Conservation (phyloP, 768 basidiomycete genomes). For the Pleurotus tuber-regium region DNA sequence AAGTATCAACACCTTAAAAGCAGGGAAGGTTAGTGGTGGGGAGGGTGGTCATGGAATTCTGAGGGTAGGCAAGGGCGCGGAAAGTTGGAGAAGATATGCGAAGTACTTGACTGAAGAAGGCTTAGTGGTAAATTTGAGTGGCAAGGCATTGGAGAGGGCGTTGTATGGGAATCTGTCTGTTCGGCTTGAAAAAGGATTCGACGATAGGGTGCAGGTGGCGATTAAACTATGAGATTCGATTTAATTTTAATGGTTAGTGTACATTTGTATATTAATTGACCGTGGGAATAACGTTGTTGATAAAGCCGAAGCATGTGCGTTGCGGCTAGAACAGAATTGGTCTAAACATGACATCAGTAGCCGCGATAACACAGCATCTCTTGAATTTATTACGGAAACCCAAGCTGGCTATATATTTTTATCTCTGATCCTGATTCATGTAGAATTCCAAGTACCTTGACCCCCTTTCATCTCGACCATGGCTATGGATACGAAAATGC, state of each 20-base stretch:
- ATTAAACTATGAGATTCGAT: constrained; percentile 1
- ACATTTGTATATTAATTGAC: too few species aligned
- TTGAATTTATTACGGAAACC: not conserved
- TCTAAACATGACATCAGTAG: not conserved
- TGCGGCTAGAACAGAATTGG: not conserved
- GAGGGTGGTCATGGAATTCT: constrained; percentile 16
- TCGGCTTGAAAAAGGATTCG: not conserved
- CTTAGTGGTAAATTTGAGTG: constrained; percentile 48
- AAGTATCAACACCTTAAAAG: constrained; percentile 60
- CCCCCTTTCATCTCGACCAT: constrained; percentile 2
- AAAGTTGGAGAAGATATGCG: constrained; percentile 61
- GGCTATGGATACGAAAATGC: constrained; percentile 4
- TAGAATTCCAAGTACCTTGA: too few species aligned
- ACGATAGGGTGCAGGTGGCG: not conserved
- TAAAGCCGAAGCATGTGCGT: too few species aligned
- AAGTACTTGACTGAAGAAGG: constrained; percentile 50
- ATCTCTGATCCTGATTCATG: too few species aligned
- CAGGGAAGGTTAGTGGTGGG: constrained; percentile 34
- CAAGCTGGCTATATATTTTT: too few species aligned
- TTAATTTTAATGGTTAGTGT: too few species aligned
- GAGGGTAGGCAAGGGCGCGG: constrained; percentile 39
- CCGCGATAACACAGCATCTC: not conserved
- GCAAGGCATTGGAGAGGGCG: constrained; percentile 40
- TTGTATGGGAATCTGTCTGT: constrained; percentile 36
- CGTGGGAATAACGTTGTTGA: too few species aligned